Evolutionary conservation across 2,329 filamentous ascomycete genomes (phyloP), one percentile per base, ranked within the genome.

Genomic region (Periconia digitata): DNA sequence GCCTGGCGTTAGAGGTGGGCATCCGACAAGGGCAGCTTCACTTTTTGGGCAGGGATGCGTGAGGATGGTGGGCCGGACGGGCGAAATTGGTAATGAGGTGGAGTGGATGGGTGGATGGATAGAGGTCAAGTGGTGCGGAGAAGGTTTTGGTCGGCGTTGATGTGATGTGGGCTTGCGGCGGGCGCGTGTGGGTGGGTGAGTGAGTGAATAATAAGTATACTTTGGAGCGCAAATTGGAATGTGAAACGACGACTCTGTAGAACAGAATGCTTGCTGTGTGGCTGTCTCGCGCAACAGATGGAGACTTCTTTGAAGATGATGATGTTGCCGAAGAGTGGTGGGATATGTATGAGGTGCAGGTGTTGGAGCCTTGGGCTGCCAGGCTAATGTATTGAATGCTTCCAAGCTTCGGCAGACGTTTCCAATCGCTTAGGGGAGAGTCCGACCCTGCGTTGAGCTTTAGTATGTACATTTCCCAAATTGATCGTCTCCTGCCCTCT

Each of bases 321-420:
- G 34, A n/a, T 17, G 34, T 15, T 15, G 27, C 34, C 34, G 34
- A n/a, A n/a, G 34, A 7, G 34, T 13, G 16, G 18, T 17, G 10
- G 16, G 16, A 15, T 21, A 18, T 20, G 38, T 44, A 53, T 52
- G 51, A 53, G 56, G 53, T 60, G 62, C 60, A 63, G 59, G 45
- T 50, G 37, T 44, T 54, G 48, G 45, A 49, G 27, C 40, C 53
- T 53, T 52, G 52, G 54, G 46, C 3, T 56, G 51, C 32, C 53
- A 38, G 51, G 42, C 60, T 59, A 64, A 62, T 62, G 58, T 58
- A 59, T 21, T 15, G 17, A 21, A 39, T 39, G 18, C 18, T 12
- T 6, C 18, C 7, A 39, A 6, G 7, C n/a, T 39, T 39, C 15
- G 35, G 18, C 10, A 36, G 7, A 18, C 15, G 13, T 18, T 6